Evolutionary conservation across 257 asterid species (phyloP).

Genomic region (Anisodus tanguticus): DNA sequence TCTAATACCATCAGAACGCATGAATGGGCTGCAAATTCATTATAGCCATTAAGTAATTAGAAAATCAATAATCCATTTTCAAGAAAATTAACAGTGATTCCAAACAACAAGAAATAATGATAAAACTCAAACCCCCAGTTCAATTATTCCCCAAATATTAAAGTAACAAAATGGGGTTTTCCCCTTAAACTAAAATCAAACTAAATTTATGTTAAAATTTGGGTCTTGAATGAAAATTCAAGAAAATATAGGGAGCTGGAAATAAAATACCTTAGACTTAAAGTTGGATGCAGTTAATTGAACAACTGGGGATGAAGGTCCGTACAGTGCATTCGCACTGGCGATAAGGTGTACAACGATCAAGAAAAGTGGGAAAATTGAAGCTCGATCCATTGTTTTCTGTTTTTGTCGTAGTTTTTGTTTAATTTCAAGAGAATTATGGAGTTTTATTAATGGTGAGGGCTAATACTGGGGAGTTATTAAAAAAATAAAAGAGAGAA

Average conservation of each 20-base stretch:
- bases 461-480: neutral
- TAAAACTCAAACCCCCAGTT: neutral
- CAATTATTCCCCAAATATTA: neutral
- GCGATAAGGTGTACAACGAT: constrained; percentile 41
- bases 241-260: neutral
- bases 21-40: neutral
- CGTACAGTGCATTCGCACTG: constrained; percentile 68
- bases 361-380: constrained; percentile 42
- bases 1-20: neutral
- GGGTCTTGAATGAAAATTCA: neutral
- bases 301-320: constrained; percentile 85
- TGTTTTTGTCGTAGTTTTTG: constrained; percentile 25
- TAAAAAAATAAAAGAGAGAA: neutral
- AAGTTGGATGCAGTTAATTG: constrained; percentile 88
- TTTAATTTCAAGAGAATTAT: neutral
- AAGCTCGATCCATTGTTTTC: constrained; percentile 51
- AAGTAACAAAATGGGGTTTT: neutral
- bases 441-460: constrained; percentile 23
- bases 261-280: constrained; percentile 75
- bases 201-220: neutral
- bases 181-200: neutral
- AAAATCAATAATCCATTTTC: neutral
- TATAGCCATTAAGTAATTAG: neutral
- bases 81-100: neutral
- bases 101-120: neutral